Evolutionary conservation across 2,329 filamentous ascomycete genomes (phyloP).

Genomic region (Chaetomiaceae sp.): DNA sequence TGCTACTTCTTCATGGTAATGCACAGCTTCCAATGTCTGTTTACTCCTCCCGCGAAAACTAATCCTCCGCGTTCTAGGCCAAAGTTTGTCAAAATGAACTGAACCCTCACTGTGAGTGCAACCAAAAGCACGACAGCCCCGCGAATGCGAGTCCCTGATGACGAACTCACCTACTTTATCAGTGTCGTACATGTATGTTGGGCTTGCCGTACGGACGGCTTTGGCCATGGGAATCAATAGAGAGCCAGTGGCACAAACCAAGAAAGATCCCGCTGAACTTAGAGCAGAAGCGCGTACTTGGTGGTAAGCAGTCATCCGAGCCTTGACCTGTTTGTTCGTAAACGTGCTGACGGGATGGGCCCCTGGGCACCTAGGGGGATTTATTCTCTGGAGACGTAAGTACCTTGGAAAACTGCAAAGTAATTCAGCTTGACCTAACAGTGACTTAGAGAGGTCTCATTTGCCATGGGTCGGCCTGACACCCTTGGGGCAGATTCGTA

Average conservation of each 20-base stretch:
- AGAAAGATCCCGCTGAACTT: neutral
- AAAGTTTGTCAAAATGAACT: constrained; percentile 4
- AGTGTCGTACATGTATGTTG: constrained; percentile 3
- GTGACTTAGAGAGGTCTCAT: neutral
- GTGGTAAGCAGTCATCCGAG: neutral
- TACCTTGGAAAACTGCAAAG: no score
- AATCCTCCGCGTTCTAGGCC: neutral
- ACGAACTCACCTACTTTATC: neutral
- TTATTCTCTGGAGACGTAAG: constrained; percentile 1
- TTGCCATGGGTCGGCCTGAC: neutral
- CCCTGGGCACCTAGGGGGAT: neutral
- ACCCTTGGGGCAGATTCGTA: neutral
- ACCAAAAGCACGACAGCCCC: neutral
- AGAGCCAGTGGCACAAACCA: neutral
- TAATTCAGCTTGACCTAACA: neutral
- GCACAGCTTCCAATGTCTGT: neutral
- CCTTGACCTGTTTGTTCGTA: no score
- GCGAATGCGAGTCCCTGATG: no score
- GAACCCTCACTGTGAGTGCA: neutral
- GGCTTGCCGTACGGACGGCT: neutral
- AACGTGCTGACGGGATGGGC: no score
- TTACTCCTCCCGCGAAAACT: no score
- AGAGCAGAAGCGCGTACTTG: neutral
- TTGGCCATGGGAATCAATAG: constrained; percentile 2
- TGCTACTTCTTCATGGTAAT: constrained; percentile 3